phyloP scores from a whole-genome alignment of 352 stramenopile species.

The Peronospora destructor region DNA sequence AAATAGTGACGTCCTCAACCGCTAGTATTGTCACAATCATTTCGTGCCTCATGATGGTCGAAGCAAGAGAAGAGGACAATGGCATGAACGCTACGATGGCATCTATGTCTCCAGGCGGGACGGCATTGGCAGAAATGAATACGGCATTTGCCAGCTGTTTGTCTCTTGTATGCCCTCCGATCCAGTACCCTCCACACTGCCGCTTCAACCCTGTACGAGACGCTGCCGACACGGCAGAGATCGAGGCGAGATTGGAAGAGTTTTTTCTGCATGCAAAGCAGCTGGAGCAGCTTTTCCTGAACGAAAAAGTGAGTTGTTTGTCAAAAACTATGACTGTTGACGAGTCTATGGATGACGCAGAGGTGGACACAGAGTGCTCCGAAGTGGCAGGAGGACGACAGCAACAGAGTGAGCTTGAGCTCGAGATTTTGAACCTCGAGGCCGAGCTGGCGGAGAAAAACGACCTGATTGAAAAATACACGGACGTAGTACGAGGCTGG shows the following conservation, averaged over 20 bases:
- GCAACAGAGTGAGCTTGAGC: slow-evolving; percentile 53
- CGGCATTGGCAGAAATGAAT: slow-evolving; percentile 66
- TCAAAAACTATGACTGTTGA: slow-evolving; percentile 16
- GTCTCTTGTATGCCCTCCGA: slow-evolving; percentile 64
- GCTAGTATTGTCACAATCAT: background rate
- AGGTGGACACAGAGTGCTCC: slow-evolving; percentile 1
- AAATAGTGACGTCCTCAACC: background rate
- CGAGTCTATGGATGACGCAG: background rate
- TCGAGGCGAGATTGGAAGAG: slow-evolving; percentile 59
- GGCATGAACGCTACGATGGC: background rate
- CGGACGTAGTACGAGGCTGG: slow-evolving; percentile 74
- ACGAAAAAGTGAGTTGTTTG: slow-evolving; percentile 20
- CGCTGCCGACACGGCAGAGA: slow-evolving; percentile 64
- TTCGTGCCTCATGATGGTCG: slow-evolving; percentile 24
- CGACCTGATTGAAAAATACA: slow-evolving; percentile 81
- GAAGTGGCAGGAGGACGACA: slow-evolving; percentile 6
- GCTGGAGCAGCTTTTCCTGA: slow-evolving; percentile 67
- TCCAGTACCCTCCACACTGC: slow-evolving; percentile 79
- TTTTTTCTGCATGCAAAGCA: slow-evolving; percentile 82
- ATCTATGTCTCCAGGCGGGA: slow-evolving; percentile 22
- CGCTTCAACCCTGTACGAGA: slow-evolving; percentile 82
- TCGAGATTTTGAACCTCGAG: slow-evolving; percentile 70
- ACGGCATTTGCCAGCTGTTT: slow-evolving; percentile 63
- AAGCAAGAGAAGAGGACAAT: slow-evolving; percentile 7
- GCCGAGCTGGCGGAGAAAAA: slow-evolving; percentile 76